Percentiles rank a stretch among this genome's conserved stretches.
These are phyloP conservation scores for Backusella sp. DNA, from an alignment of 192 early-diverging fungal species.

Conservation along the genomic window DNA sequence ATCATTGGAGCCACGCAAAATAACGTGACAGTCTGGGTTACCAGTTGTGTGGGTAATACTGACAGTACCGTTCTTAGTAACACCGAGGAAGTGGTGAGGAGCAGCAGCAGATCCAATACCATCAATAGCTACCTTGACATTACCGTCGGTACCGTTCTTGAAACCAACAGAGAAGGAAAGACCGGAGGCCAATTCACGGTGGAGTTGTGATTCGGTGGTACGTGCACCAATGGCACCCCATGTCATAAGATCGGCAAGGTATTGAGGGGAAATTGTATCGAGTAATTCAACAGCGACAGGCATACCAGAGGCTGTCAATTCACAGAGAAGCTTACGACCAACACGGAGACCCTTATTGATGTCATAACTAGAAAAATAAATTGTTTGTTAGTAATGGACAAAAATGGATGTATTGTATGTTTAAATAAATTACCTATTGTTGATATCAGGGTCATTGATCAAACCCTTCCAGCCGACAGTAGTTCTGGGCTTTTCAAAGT, in stretches of 20 bases:
- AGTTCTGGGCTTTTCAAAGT: slow-evolving; percentile 86
- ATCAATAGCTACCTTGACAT: slow-evolving; percentile 84
- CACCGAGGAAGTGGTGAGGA: slow-evolving; percentile 77
- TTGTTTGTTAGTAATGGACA: background rate
- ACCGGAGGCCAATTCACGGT: slow-evolving; percentile 81
- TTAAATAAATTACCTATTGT: slow-evolving; percentile 48
- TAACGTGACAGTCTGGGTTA: slow-evolving; percentile 91
- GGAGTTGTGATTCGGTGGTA: slow-evolving; percentile 83
- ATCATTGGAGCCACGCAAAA: slow-evolving; percentile 82
- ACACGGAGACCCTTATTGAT: slow-evolving; percentile 85
- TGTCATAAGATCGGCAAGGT: slow-evolving; percentile 71
- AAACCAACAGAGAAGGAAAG: slow-evolving; percentile 79
- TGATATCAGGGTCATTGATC: slow-evolving; percentile 77
- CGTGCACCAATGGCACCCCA: slow-evolving; percentile 84
- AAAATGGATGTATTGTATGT: background rate
- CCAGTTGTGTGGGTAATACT: slow-evolving; percentile 86
- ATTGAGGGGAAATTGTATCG: slow-evolving; percentile 83
- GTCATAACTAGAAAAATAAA: slow-evolving; percentile 49
- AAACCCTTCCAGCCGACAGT: slow-evolving; percentile 95
- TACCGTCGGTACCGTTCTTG: slow-evolving; percentile 84
- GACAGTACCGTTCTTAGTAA: slow-evolving; percentile 81
- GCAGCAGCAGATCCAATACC: slow-evolving; percentile 85
- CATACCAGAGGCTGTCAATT: slow-evolving; percentile 62
- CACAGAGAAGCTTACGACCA: slow-evolving; percentile 67
- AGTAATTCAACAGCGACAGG: slow-evolving; percentile 77